These are phyloP conservation scores for Geotrichum phurueaensis DNA, from an alignment of 1,139 yeast genomes.

Conservation along the genomic window DNA sequence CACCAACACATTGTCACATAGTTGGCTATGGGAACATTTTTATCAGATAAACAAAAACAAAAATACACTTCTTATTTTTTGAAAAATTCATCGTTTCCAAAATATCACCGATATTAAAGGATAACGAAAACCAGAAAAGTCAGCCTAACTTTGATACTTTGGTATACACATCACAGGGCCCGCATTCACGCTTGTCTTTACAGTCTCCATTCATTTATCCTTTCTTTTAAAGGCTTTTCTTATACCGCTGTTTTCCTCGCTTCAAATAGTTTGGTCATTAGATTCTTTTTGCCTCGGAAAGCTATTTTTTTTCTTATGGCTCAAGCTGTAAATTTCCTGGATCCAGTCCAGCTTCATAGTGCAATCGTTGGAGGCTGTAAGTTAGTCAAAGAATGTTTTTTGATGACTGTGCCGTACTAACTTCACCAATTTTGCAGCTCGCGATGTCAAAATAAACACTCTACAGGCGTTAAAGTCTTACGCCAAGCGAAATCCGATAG, in stretches of 20 bases:
- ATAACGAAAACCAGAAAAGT: too few relatives aligned
- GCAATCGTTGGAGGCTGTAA: not conserved
- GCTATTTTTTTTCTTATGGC: not conserved
- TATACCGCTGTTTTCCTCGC: not conserved
- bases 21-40: too few relatives aligned
- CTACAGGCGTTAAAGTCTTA: conserved; percentile 57
- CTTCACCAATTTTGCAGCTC: conserved; percentile 4
- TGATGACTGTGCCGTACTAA: not conserved
- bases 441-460: conserved; percentile 37
- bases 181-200: not conserved
- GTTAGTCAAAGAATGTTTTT: not conserved
- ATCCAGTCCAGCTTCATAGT: not conserved
- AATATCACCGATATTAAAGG: too few relatives aligned
- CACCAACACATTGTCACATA: too few relatives aligned
- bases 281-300: not conserved
- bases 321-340: not conserved
- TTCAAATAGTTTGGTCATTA: not conserved
- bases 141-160: too few relatives aligned
- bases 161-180: too few relatives aligned
- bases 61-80: too few relatives aligned
- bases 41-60: too few relatives aligned
- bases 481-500: conserved; percentile 61
- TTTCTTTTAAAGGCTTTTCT: not conserved
- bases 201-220: not conserved
- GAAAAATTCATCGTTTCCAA: too few relatives aligned